phyloP scores from a whole-genome alignment of 345 rosid species.

The Dovyalis caffra region DNA sequence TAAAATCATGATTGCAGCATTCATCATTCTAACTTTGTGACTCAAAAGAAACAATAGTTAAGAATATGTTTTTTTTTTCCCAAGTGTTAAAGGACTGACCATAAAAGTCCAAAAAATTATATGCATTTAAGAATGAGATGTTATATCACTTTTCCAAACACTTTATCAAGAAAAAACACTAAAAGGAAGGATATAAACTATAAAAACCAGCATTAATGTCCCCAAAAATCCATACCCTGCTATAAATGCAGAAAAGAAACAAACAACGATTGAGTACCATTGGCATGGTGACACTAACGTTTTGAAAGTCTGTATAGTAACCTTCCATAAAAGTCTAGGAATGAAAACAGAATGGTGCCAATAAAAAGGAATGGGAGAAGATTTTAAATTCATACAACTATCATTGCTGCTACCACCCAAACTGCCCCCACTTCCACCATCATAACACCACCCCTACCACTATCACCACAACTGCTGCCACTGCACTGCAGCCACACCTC shows the following conservation, averaged over 20 bases:
- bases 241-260: background rate
- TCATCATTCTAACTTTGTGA: background rate
- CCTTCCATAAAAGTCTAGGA: no score
- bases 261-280: no score
- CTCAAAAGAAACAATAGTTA: background rate
- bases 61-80: background rate
- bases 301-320: no score
- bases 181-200: background rate
- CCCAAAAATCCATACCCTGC: background rate
- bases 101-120: background rate
- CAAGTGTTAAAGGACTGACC: background rate
- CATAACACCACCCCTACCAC: no score
- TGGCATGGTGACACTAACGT: no score
- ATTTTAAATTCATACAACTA: no score
- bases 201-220: background rate
- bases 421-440: no score
- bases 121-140: background rate
- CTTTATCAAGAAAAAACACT: background rate
- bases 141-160: background rate
- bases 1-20: background rate
- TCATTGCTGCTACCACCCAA: no score
- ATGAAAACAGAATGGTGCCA: no score
- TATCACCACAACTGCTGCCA: no score
- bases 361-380: no score
- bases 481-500: no score